Percentiles rank a stretch among this genome's conserved stretches.
These are phyloP conservation scores for Fulvia fulva DNA, from an alignment of 2,329 filamentous ascomycete species.

Conservation along the genomic window DNA sequence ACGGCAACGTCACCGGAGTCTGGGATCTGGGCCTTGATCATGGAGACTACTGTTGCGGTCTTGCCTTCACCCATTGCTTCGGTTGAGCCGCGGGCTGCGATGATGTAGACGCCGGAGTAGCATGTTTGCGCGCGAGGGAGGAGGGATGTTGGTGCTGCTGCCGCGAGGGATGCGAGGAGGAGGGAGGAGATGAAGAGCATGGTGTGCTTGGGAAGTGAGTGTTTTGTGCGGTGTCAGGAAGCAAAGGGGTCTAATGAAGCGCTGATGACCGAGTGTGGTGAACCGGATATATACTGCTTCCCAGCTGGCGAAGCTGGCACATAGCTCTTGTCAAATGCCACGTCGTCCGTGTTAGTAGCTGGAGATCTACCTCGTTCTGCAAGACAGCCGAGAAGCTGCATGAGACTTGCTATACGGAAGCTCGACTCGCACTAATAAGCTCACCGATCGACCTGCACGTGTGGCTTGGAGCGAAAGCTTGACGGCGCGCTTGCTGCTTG, in stretches of 20 bases:
- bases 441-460: not conserved
- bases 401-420: not conserved
- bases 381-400: not conserved
- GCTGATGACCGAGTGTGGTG: too few relatives aligned
- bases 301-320: not conserved
- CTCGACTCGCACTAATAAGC: not conserved
- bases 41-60: conserved; percentile 29
- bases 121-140: conserved; percentile 11
- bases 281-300: not conserved
- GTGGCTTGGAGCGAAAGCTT: not conserved
- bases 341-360: not conserved
- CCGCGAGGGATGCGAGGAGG: conserved; percentile 6
- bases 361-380: not conserved
- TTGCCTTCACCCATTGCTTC: conserved; percentile 28
- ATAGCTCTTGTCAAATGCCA: not conserved
- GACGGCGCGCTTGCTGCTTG: not conserved
- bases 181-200: conserved; percentile 3
- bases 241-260: too few relatives aligned
- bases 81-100: conserved; percentile 33
- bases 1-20: conserved; percentile 33
- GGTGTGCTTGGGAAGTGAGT: not conserved
- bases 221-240: not conserved
- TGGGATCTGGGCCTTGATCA: conserved; percentile 28
- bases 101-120: conserved; percentile 29
- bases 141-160: conserved; percentile 11